Evolutionary conservation across 1,284 basidiomycete species (phyloP), one percentile per base, ranked within the genome.

Genomic region (Leccinum griseonigrum): DNA sequence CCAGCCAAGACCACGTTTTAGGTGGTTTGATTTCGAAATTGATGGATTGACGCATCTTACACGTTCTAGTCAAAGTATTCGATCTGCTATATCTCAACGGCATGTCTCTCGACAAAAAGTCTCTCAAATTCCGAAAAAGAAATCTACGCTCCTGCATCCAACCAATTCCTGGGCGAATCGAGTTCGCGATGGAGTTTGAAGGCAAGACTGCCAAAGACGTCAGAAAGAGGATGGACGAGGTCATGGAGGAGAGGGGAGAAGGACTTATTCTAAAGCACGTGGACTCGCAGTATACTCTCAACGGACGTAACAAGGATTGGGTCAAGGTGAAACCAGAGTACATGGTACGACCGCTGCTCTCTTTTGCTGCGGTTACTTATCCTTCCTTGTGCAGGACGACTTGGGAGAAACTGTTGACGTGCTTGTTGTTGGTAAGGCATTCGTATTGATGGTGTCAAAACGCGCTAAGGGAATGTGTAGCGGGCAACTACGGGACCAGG

Each of bases 291-390:
- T 98, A 98, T 74, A 80, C 86, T 11, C 77, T 96, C 56, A 94
- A 94, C 68, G 92, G 91, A 1, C 83, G 95, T 58, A 93, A 91
- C 67, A 84, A 87, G 69, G 90, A 94, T 68, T 98, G 95, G 95
- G 86, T 96, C 69, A 98, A 98, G 76, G 90, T 85, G 48, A 97
- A 97, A 73, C 95, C 95, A 6, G 95, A 97, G 71, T 95, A 95
- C 68, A 94, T 95, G 88, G 92, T 92, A 67, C 58, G 80, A 73
- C 2, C 36, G 4, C 36, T 4, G 0, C 13, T 9, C n/a, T 22
- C 6, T 0, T 28, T 29, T 32, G 54, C 34, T 22, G 22, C 31
- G 32, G 10, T 16, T 22, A 5, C 29, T 60, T 36, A 67, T 59
- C 46, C 16, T 7, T 58, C 66, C 55, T 43, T 10, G 3, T 60